Conservation (phyloP, 164 flowering plant species). For the Tetrastigma voinierianum region DNA sequence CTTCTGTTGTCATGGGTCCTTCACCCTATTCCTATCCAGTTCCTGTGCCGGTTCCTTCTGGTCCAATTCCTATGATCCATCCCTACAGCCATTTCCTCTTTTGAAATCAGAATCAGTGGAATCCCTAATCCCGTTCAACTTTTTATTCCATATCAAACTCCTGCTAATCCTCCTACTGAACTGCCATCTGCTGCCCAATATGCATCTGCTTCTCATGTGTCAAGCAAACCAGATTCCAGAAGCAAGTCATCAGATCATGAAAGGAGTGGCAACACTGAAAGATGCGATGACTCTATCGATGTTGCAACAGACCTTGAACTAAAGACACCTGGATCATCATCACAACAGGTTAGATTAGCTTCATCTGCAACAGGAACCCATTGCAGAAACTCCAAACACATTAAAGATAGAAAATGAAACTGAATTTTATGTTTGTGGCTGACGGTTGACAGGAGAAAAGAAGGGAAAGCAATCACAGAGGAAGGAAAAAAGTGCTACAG, state of each 20-base stretch:
- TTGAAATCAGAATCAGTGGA: conserved; percentile 28
- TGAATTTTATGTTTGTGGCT: conserved; percentile 26
- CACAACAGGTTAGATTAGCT: conserved; percentile 40
- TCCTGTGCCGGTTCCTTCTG: conserved; percentile 57
- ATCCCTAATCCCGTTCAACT: conserved; percentile 32
- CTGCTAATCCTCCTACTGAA: conserved; percentile 41
- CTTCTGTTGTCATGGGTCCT: conserved; percentile 59
- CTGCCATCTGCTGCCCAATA: conserved; percentile 40
- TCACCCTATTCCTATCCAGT: conserved; percentile 60
- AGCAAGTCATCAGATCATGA: conserved; percentile 42
- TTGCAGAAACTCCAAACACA: neutral
- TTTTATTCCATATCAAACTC: conserved; percentile 55
- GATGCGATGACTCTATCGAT: conserved; percentile 51
- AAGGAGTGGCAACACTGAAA: conserved; percentile 35
- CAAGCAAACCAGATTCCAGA: conserved; percentile 55
- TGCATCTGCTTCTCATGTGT: conserved; percentile 38
- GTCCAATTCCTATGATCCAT: conserved; percentile 64
- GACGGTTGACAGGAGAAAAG: conserved; percentile 40
- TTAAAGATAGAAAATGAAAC: neutral
- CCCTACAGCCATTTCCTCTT: conserved; percentile 69
- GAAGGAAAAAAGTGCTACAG: conserved; percentile 33
- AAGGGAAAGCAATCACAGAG: conserved; percentile 41
- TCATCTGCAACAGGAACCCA: neutral
- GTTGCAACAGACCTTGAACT: conserved; percentile 76
- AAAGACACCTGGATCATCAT: conserved; percentile 70